Conservation (phyloP, 371 early-diverging fungal genomes). For the Basidiobolus heterosporus region DNA sequence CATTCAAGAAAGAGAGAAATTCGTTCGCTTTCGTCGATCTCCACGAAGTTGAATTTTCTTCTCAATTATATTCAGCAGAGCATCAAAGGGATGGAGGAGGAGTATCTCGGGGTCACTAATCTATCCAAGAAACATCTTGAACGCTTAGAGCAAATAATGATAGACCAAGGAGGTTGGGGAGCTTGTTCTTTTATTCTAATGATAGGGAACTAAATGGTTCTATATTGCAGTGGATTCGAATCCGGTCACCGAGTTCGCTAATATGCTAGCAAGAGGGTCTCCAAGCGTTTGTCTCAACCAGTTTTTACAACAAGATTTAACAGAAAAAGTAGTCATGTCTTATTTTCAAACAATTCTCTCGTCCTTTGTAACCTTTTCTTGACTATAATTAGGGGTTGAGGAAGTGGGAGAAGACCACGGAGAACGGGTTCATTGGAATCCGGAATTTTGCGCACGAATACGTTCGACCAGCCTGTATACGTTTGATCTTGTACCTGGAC, state of each 20-base stretch:
- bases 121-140: constrained; percentile 5
- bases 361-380: not conserved
- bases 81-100: constrained; percentile 5
- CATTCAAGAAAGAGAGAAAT: constrained; percentile 7
- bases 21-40: constrained; percentile 6
- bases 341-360: not conserved
- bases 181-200: not conserved
- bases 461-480: constrained; percentile 8
- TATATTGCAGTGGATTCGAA: constrained; percentile 3
- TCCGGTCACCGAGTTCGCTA: constrained; percentile 6
- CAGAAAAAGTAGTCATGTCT: constrained; percentile 7
- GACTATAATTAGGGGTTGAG: constrained; percentile 5
- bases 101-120: constrained; percentile 7
- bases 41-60: constrained; percentile 7
- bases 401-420: constrained; percentile 11
- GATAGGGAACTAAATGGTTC: not conserved
- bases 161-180: constrained; percentile 5
- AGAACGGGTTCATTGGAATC: constrained; percentile 6
- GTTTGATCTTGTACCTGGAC: constrained; percentile 6
- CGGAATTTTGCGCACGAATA: constrained; percentile 9
- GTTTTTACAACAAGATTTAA: constrained; percentile 8
- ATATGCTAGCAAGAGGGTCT: constrained; percentile 10
- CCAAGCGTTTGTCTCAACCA: constrained; percentile 7
- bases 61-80: constrained; percentile 8
- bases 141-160: constrained; percentile 6